Evolutionary conservation across 2,329 filamentous ascomycete genomes (phyloP).

Genomic region (Colletotrichum zoysiae): DNA sequence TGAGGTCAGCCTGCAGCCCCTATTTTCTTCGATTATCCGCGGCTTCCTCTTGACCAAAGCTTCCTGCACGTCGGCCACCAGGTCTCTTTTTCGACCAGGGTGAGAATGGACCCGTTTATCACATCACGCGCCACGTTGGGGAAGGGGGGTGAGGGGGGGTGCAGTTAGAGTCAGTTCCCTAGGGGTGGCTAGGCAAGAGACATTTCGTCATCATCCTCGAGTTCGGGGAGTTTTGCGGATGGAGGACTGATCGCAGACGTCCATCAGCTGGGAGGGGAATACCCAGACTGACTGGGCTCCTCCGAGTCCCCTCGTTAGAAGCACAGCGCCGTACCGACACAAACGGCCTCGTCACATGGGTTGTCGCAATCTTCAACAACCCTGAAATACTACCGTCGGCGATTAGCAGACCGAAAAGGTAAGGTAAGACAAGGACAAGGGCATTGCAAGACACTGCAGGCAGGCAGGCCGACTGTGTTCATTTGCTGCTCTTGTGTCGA

Average conservation of each 20-base stretch:
- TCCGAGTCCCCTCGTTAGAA: not conserved
- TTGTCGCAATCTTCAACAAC: constrained; percentile 23
- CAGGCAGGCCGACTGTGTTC: constrained; percentile 30
- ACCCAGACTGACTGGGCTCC: not conserved
- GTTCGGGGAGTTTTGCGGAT: not conserved
- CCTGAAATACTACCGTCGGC: constrained; percentile 9
- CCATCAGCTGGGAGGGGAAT: not conserved
- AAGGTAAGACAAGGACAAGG: constrained; percentile 38
- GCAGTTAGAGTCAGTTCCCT: constrained; percentile 9
- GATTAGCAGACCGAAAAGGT: constrained; percentile 36
- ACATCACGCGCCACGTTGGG: constrained; percentile 31
- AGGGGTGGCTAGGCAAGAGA: constrained; percentile 32
- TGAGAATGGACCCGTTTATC: constrained; percentile 22
- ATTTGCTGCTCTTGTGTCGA: constrained; percentile 23
- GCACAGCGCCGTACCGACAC: constrained; percentile 14
- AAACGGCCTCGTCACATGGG: constrained; percentile 18
- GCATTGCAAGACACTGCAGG: constrained; percentile 42
- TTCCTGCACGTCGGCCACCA: constrained; percentile 33
- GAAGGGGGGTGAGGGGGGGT: not conserved
- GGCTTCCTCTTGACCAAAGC: constrained; percentile 39
- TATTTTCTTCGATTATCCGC: constrained; percentile 40
- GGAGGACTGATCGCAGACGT: not conserved
- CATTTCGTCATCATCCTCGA: constrained; percentile 31
- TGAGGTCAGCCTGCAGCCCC: constrained; percentile 43
- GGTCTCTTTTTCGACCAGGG: constrained; percentile 11